Evolutionary conservation across 495 filamentous ascomycete species (phyloP), one percentile per base, ranked within the genome.

Genomic region (Daldinia decipiens): DNA sequence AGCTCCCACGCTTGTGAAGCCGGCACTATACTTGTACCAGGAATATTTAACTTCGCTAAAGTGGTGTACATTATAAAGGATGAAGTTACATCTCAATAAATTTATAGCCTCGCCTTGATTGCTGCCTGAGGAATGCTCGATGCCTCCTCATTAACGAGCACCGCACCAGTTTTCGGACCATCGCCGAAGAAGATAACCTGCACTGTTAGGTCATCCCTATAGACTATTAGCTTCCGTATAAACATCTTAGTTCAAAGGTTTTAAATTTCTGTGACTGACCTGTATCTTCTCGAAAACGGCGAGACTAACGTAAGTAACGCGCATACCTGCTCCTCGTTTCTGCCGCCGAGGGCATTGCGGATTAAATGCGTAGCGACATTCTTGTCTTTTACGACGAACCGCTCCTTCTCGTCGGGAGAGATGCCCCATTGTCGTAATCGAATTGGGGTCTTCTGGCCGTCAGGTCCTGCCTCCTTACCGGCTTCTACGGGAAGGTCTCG

Each of bases 151-250:
- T 98, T 98, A 36, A 95, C 77, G 4, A 90, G 85, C 4, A 99
- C 89, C 60, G 90, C 89, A 21, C 93, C 92, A 6, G 81, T 89
- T 67, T 84, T 88, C 63, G 92, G 87, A 24, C 90, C 87, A 47
- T 97, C 86, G 40, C 95, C 95, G 74, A 99, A 99, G 86, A 99
- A 99, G 76, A 99, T 96, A 45, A 99, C 95, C 81, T 99, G 94
- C 27, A 99, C 96, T 0, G 95, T 99, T 51, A 99, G 83, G 79
- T 99, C 95, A 77, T 99, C 95, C 62, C 74, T 76, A 31, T 27
- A 39, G 24, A 59, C 2, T 56, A 52, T 71, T 65, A 76, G 66
- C 24, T 17, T 29, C 4, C 19, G 19, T 24, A 31, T 38, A 38
- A 0, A 40, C 12, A 1, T 36, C 13, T 36, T 12, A 13, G 13